These are phyloP conservation scores for Drosera spatulata DNA, from an alignment of 179 eudicot species.

Conservation along the genomic window DNA sequence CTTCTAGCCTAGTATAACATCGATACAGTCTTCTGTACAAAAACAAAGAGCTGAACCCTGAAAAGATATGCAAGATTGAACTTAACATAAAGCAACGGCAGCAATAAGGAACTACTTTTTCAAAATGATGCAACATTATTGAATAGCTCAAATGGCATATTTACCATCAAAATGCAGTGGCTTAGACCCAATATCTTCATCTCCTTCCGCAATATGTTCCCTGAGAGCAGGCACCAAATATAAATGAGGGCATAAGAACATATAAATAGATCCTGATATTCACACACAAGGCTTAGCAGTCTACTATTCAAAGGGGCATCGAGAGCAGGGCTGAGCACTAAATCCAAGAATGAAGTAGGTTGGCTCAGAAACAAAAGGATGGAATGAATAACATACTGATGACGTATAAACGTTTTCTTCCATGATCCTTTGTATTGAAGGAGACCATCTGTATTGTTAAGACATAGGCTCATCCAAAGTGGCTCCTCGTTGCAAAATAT, in stretches of 20 bases:
- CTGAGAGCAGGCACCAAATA: constrained; percentile 17
- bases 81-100: not conserved
- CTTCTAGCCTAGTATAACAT: constrained; percentile 62
- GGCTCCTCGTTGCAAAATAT: constrained; percentile 98
- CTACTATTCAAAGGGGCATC: not conserved
- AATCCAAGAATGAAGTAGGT: constrained; percentile 1
- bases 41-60: constrained; percentile 85
- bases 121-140: not conserved
- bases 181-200: constrained; percentile 24
- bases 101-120: not conserved
- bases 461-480: constrained; percentile 92
- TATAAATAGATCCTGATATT: too few species aligned
- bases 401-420: constrained; percentile 61
- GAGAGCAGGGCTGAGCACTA: not conserved
- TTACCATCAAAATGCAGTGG: constrained; percentile 72
- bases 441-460: constrained; percentile 34
- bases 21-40: constrained; percentile 76
- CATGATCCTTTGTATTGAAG: constrained; percentile 87
- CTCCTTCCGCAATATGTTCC: constrained; percentile 23
- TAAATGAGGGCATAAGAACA: constrained; percentile 2
- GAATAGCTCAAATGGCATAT: not conserved
- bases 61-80: constrained; percentile 1
- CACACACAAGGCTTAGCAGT: too few species aligned
- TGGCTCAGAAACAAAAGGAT: constrained; percentile 5
- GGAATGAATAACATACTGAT: constrained; percentile 35